A percentile compares a stretch with the other conserved stretches of the same genome.
phyloP scores from a whole-genome alignment of 1,139 yeast species.

The Pichia sp. region DNA sequence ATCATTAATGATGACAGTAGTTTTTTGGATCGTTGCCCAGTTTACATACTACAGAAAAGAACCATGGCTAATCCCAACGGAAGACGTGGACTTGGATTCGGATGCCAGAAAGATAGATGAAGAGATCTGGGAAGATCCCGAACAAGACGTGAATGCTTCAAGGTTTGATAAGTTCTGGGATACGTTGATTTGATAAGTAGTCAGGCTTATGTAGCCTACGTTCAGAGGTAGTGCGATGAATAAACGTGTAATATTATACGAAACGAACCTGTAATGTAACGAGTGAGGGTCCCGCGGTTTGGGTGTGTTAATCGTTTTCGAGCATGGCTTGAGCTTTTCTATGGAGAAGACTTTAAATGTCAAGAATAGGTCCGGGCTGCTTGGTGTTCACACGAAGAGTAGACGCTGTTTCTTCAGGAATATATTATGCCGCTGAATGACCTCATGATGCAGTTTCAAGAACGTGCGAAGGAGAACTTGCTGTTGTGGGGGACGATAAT shows the following conservation, averaged over 20 bases:
- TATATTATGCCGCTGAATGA: constrained; percentile 1
- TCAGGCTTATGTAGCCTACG: background rate
- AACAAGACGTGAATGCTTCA: constrained; percentile 19
- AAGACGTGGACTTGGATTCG: constrained; percentile 39
- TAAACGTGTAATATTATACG: background rate
- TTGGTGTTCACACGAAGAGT: no score
- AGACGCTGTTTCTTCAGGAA: background rate
- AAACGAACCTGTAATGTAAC: no score
- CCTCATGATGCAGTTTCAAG: constrained; percentile 6
- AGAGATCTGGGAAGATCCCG: constrained; percentile 24
- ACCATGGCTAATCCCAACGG: constrained; percentile 40
- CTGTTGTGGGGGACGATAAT: constrained; percentile 17
- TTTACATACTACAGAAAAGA: constrained; percentile 33
- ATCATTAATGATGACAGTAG: constrained; percentile 54
- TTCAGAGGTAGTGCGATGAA: background rate
- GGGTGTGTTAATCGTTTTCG: background rate
- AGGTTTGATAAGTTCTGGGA: constrained; percentile 20
- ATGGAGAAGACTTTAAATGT: background rate
- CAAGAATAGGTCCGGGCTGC: no score
- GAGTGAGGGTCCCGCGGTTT: background rate
- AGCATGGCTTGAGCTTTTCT: background rate
- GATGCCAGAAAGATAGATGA: constrained; percentile 20
- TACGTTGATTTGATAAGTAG: constrained; percentile 18
- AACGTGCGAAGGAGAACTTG: constrained; percentile 14
- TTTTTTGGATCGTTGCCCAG: constrained; percentile 47